Percentiles rank a stretch among this genome's conserved stretches.
phyloP scores from a whole-genome alignment of 345 rosid genomes.

The Salix viminalis region DNA sequence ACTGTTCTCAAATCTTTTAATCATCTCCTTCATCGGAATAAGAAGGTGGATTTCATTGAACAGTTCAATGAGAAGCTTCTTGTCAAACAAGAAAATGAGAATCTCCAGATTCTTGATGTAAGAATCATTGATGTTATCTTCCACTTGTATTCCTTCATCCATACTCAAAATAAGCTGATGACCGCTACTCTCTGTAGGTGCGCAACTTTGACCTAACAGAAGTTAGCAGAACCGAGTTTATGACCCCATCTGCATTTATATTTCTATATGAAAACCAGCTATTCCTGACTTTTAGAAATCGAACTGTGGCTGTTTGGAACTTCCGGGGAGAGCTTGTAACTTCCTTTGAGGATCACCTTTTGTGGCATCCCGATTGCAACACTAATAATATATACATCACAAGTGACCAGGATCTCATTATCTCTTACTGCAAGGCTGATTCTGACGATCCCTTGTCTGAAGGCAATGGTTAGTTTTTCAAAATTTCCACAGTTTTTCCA shows the following conservation, averaged over 20 bases:
- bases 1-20: slow-evolving; percentile 52
- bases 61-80: slow-evolving; percentile 64
- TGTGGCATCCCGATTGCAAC: slow-evolving; percentile 78
- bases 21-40: slow-evolving; percentile 56
- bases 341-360: slow-evolving; percentile 58
- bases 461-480: slow-evolving; percentile 48
- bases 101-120: slow-evolving; percentile 65
- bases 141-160: not conserved
- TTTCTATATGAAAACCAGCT: slow-evolving; percentile 54
- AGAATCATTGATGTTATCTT: slow-evolving; percentile 15
- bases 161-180: slow-evolving; percentile 6
- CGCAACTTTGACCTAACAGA: slow-evolving; percentile 47
- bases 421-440: slow-evolving; percentile 73
- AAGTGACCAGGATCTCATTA: slow-evolving; percentile 68
- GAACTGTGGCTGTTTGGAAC: slow-evolving; percentile 74
- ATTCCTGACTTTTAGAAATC: slow-evolving; percentile 50
- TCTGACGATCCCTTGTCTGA: slow-evolving; percentile 46
- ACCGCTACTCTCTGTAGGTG: slow-evolving; percentile 30
- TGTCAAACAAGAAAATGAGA: slow-evolving; percentile 59
- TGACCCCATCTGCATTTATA: slow-evolving; percentile 57
- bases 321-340: slow-evolving; percentile 64
- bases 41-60: slow-evolving; percentile 60
- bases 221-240: slow-evolving; percentile 46
- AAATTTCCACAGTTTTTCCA: not conserved
- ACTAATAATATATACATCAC: slow-evolving; percentile 68